phyloP scores from a whole-genome alignment of 257 asterid genomes.

The Solanum microdontum region DNA sequence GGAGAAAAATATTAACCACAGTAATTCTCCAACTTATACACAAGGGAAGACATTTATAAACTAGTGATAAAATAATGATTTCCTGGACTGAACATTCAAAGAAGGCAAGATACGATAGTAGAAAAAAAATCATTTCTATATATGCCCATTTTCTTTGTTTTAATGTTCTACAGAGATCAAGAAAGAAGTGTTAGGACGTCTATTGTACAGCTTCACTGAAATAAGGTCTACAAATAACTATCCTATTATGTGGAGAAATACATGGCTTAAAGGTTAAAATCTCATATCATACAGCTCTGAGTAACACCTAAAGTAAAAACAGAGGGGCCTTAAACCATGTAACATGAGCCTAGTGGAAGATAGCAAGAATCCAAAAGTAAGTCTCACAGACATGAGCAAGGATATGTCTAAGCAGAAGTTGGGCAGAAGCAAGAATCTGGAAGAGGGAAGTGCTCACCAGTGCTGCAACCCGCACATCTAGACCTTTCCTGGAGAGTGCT shows the following conservation, averaged over 20 bases:
- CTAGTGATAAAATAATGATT: not conserved
- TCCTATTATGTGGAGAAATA: not conserved
- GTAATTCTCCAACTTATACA: not conserved
- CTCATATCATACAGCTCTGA: not conserved
- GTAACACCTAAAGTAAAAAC: not conserved
- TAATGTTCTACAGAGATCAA: not conserved
- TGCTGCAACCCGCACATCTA: constrained; percentile 62
- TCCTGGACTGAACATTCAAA: not conserved
- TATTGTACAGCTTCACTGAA: not conserved
- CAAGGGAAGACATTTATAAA: not conserved
- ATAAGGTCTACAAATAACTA: not conserved
- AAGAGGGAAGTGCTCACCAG: constrained; percentile 40
- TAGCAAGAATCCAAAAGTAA: not conserved
- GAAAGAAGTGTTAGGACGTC: not conserved
- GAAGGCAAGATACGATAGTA: not conserved
- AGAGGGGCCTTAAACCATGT: not conserved
- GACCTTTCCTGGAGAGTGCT: constrained; percentile 55
- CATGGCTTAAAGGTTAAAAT: not conserved
- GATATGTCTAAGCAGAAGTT: not conserved
- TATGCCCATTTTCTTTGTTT: not conserved
- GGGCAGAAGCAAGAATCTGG: not conserved
- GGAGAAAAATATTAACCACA: not conserved
- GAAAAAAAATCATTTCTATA: not conserved
- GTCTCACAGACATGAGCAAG: not conserved
- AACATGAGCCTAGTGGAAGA: not conserved